Percentiles rank a stretch among this genome's conserved stretches.
Conservation (phyloP, 495 filamentous ascomycete genomes). For the Rostrohypoxylon terebratum region DNA sequence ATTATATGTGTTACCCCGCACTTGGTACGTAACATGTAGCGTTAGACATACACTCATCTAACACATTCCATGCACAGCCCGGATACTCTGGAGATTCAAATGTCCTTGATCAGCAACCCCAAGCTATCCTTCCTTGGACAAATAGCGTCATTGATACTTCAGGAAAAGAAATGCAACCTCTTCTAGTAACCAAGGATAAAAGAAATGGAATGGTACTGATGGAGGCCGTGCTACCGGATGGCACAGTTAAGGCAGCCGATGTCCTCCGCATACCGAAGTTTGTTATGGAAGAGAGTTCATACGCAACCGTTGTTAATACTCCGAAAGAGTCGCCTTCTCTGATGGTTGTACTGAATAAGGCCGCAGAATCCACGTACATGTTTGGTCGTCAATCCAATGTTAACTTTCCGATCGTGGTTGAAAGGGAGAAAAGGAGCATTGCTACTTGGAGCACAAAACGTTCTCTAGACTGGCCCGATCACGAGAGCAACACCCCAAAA, state of each 20-base stretch:
- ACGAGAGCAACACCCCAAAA: not conserved
- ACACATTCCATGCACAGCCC: not conserved
- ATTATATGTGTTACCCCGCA: too few species aligned
- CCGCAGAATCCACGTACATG: not conserved
- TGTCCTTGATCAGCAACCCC: not conserved
- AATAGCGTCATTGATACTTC: not conserved
- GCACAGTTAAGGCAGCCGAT: not conserved
- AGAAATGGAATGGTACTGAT: not conserved
- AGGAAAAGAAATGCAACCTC: not conserved
- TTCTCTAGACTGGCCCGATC: not conserved
- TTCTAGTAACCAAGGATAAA: not conserved
- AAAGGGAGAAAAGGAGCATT: not conserved
- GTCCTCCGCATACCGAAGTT: not conserved
- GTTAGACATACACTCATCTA: not conserved
- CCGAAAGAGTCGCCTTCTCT: not conserved
- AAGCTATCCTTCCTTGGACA: not conserved
- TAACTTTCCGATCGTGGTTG: not conserved
- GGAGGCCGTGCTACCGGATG: not conserved
- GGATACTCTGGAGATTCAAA: not conserved
- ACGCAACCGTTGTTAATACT: not conserved
- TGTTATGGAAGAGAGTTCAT: not conserved
- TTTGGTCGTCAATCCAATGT: not conserved
- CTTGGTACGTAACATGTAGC: too few species aligned
- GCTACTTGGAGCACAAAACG: not conserved
- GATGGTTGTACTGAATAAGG: not conserved